Conservation (phyloP, 1,139 yeast genomes). For the Yamadazyma epiphylla region DNA sequence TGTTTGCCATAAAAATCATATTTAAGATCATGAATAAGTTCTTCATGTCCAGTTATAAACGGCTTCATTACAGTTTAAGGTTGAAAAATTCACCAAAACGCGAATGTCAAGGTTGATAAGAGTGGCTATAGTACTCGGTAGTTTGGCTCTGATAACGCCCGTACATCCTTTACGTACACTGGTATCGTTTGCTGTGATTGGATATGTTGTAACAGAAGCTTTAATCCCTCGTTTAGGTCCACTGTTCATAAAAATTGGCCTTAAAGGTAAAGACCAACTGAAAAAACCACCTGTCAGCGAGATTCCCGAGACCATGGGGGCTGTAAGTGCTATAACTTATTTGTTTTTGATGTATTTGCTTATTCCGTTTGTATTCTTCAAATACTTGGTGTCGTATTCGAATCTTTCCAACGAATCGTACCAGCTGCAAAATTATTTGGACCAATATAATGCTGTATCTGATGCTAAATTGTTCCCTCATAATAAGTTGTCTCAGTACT, state of each 20-base stretch:
- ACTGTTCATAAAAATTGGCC: slow-evolving; percentile 71
- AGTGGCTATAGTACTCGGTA: slow-evolving; percentile 1
- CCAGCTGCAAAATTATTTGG: slow-evolving; percentile 29
- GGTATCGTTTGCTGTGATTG: slow-evolving; percentile 63
- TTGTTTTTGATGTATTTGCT: slow-evolving; percentile 76
- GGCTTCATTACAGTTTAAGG: slow-evolving; percentile 59
- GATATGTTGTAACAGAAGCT: slow-evolving; percentile 53
- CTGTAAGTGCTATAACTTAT: slow-evolving; percentile 78
- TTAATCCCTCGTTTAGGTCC: slow-evolving; percentile 67
- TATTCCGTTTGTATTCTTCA: slow-evolving; percentile 86
- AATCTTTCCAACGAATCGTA: slow-evolving; percentile 33
- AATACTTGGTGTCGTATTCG: slow-evolving; percentile 59
- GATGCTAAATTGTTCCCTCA: slow-evolving; percentile 61
- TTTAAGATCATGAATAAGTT: slow-evolving; percentile 80
- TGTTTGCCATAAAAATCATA: slow-evolving; percentile 89
- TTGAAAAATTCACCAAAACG: slow-evolving; percentile 1
- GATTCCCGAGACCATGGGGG: slow-evolving; percentile 90
- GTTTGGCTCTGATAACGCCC: slow-evolving; percentile 15
- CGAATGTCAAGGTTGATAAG: no score
- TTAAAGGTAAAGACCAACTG: slow-evolving; percentile 79
- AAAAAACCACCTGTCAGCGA: slow-evolving; percentile 52
- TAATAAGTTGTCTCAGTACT: slow-evolving; percentile 76
- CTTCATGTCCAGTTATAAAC: slow-evolving; percentile 86
- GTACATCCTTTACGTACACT: slow-evolving; percentile 46
- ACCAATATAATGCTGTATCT: slow-evolving; percentile 32